Evolutionary conservation across 2,329 filamentous ascomycete species (phyloP).

Genomic region (Ilyonectria robusta): DNA sequence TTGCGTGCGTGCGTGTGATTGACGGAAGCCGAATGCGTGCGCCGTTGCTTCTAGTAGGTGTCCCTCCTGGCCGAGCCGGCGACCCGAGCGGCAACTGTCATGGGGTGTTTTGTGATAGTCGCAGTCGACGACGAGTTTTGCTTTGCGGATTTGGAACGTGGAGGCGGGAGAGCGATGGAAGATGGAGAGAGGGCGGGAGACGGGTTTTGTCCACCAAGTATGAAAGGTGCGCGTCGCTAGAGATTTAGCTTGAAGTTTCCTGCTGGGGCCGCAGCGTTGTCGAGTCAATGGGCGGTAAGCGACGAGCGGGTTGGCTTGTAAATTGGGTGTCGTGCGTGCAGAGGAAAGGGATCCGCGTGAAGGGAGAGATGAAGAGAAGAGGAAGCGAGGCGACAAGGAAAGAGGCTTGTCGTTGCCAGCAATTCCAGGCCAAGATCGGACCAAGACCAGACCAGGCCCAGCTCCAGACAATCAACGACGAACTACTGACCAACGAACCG

Average conservation of each 20-base stretch:
- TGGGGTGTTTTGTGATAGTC: constrained; percentile 30
- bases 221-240: constrained; percentile 16
- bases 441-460: constrained; percentile 6
- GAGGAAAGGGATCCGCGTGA: constrained; percentile 4
- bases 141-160: constrained; percentile 10
- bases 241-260: constrained; percentile 9
- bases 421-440: not conserved
- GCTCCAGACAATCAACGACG: constrained; percentile 22
- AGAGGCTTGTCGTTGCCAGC: constrained; percentile 9
- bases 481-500: constrained; percentile 18
- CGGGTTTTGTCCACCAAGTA: constrained; percentile 21
- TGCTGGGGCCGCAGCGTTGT: constrained; percentile 4
- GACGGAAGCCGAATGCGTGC: constrained; percentile 13
- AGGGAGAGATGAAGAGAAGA: constrained; percentile 14
- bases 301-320: not conserved
- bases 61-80: constrained; percentile 37
- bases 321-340: constrained; percentile 2
- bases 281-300: constrained; percentile 26
- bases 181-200: constrained; percentile 16
- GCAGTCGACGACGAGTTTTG: constrained; percentile 22
- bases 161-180: constrained; percentile 13
- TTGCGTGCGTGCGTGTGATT: constrained; percentile 29
- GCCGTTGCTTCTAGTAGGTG: constrained; percentile 30
- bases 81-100: constrained; percentile 38
- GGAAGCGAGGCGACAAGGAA: not conserved